A percentile compares a stretch with the other conserved stretches of the same genome.
phyloP scores from a whole-genome alignment of 1,284 basidiomycete genomes.

The Microbotryum intermedium region DNA sequence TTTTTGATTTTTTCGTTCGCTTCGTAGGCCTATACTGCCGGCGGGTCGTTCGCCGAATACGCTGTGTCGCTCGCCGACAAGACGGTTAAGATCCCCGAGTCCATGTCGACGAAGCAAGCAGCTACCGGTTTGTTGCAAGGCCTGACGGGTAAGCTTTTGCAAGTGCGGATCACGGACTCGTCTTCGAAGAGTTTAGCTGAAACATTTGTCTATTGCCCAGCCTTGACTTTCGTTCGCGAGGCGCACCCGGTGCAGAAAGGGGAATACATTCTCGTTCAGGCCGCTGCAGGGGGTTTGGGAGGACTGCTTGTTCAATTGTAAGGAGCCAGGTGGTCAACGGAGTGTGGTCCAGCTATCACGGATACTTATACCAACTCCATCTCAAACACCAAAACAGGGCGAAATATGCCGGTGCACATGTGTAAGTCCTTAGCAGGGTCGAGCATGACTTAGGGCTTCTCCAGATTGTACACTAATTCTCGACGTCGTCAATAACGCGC shows the following conservation, averaged over 20 bases:
- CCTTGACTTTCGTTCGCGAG: constrained; percentile 68
- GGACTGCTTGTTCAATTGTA: constrained; percentile 46
- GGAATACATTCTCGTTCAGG: constrained; percentile 57
- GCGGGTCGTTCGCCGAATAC: constrained; percentile 66
- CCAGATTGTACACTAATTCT: too few species aligned
- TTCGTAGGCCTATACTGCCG: constrained; percentile 42
- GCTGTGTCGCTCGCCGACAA: constrained; percentile 56
- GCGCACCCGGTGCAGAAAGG: constrained; percentile 65
- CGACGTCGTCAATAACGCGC: too few species aligned
- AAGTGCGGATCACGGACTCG: background rate
- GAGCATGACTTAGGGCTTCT: too few species aligned
- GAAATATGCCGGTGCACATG: too few species aligned
- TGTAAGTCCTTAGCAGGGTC: too few species aligned
- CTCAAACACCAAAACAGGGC: too few species aligned
- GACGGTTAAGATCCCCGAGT: constrained; percentile 44
- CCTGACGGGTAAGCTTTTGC: constrained; percentile 48
- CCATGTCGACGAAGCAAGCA: constrained; percentile 55
- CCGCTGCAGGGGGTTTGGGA: constrained; percentile 70
- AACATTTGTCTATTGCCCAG: constrained; percentile 31
- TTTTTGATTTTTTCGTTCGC: constrained; percentile 6
- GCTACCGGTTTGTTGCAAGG: constrained; percentile 66
- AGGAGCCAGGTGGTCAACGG: background rate
- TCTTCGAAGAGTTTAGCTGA: background rate
- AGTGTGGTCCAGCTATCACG: too few species aligned
- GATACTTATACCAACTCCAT: background rate